phyloP scores from a whole-genome alignment of 192 early-diverging fungal species.

The Powellomyces hirtus region DNA sequence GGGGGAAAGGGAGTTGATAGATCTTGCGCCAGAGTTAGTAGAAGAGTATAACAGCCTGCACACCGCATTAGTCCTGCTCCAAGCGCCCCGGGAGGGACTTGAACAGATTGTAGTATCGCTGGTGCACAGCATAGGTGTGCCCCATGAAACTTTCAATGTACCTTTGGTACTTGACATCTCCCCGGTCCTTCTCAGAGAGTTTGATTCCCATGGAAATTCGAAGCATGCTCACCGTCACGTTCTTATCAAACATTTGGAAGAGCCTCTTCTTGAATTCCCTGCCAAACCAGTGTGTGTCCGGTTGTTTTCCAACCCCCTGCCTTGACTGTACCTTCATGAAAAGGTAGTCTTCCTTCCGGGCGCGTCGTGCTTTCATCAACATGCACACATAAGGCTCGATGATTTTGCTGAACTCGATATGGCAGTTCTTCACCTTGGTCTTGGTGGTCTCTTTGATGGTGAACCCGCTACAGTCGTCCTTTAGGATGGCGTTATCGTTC shows the following conservation, averaged over 20 bases:
- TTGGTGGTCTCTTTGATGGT: background rate
- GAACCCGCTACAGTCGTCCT: background rate
- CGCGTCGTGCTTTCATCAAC: background rate
- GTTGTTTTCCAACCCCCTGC: background rate
- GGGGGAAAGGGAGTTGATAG: background rate
- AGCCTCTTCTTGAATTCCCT: too few species aligned
- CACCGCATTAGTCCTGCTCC: too few species aligned
- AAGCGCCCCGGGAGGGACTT: background rate
- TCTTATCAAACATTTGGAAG: too few species aligned
- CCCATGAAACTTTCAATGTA: background rate
- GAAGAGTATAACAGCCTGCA: background rate
- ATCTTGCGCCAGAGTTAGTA: background rate
- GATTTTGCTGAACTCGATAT: background rate
- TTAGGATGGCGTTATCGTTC: background rate
- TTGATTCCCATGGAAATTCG: background rate
- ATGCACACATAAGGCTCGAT: background rate
- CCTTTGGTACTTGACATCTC: background rate
- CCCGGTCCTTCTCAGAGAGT: background rate
- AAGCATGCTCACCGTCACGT: too few species aligned
- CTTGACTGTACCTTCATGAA: background rate
- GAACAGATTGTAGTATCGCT: background rate
- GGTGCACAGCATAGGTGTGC: background rate
- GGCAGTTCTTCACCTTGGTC: background rate
- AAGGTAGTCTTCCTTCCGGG: background rate
- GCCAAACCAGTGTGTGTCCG: background rate